Percentiles rank a stretch among this genome's conserved stretches.
phyloP scores from a whole-genome alignment of 805 yeast species.

The Hanseniaspora lachancei region DNA sequence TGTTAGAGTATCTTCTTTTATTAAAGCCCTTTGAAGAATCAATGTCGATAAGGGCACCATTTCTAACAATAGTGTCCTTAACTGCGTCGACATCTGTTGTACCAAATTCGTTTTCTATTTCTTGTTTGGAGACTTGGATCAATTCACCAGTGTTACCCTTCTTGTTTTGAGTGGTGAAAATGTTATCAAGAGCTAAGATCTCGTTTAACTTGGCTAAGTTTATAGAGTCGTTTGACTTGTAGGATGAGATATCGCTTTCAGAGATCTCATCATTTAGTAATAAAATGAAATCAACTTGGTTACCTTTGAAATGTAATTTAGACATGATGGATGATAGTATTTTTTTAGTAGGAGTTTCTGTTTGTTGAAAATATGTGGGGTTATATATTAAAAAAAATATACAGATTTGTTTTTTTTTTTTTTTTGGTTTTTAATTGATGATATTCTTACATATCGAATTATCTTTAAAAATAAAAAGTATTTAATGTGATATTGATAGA shows the following conservation, averaged over 20 bases:
- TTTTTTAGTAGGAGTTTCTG: too few species aligned
- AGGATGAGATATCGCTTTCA: not conserved
- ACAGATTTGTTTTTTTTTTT: too few species aligned
- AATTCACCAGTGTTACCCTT: constrained; percentile 58
- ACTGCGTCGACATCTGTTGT: constrained; percentile 37
- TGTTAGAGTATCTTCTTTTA: constrained; percentile 27
- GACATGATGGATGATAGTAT: constrained; percentile 5
- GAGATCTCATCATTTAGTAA: constrained; percentile 25
- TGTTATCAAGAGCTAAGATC: constrained; percentile 26
- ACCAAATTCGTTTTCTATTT: constrained; percentile 59
- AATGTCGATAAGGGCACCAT: constrained; percentile 44
- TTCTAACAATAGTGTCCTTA: constrained; percentile 44
- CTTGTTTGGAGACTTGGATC: constrained; percentile 57
- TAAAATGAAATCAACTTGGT: constrained; percentile 48
- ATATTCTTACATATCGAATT: too few species aligned
- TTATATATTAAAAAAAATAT: too few species aligned
- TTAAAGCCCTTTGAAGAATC: constrained; percentile 18
- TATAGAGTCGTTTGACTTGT: not conserved
- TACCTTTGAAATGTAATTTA: constrained; percentile 55
- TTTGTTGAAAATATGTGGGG: too few species aligned
- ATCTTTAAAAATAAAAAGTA: too few species aligned
- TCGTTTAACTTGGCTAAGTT: constrained; percentile 1
- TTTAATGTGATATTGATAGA: too few species aligned
- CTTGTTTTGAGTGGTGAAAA: constrained; percentile 48
- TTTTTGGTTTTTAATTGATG: too few species aligned